phyloP scores from a whole-genome alignment of 306 rosid genomes.

The Bauhinia variegata region DNA sequence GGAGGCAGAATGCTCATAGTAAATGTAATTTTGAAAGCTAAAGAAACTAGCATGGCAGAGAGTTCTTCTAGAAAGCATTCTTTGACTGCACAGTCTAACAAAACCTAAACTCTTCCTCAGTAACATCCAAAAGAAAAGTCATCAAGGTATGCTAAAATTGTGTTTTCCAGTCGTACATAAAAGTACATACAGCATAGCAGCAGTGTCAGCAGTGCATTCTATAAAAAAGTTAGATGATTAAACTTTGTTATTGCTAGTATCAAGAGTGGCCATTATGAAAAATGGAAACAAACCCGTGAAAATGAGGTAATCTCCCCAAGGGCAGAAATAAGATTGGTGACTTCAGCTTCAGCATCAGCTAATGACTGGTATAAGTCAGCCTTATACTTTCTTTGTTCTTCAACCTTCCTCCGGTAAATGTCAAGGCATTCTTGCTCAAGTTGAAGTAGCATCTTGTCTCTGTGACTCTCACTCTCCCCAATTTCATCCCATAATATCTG shows the following conservation, averaged over 20 bases:
- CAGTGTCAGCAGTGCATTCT: too few relatives aligned
- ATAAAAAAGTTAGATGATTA: neutral
- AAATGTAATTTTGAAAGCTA: neutral
- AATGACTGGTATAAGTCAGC: constrained; percentile 64
- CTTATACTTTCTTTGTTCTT: constrained; percentile 72
- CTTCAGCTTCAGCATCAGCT: constrained; percentile 69
- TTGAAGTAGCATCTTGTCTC: constrained; percentile 85
- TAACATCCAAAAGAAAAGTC: neutral
- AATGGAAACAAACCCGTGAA: constrained; percentile 53
- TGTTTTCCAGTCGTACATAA: neutral
- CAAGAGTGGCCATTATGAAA: constrained; percentile 1
- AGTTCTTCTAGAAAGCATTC: constrained; percentile 1
- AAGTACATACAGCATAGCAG: neutral
- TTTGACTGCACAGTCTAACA: constrained; percentile 2
- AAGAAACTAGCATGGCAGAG: neutral
- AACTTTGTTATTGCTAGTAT: neutral
- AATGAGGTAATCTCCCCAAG: constrained; percentile 61
- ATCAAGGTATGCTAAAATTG: neutral
- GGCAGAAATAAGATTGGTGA: constrained; percentile 50
- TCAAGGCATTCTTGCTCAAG: constrained; percentile 92
- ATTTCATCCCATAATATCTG: constrained; percentile 93
- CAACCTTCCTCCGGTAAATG: constrained; percentile 78
- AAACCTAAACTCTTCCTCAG: constrained; percentile 1
- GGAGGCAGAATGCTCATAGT: neutral
- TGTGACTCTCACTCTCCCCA: constrained; percentile 76